Base-by-base conservation (phyloP, 2,329 filamentous ascomycete species). In the Paecilomyces fulvus region DNA sequence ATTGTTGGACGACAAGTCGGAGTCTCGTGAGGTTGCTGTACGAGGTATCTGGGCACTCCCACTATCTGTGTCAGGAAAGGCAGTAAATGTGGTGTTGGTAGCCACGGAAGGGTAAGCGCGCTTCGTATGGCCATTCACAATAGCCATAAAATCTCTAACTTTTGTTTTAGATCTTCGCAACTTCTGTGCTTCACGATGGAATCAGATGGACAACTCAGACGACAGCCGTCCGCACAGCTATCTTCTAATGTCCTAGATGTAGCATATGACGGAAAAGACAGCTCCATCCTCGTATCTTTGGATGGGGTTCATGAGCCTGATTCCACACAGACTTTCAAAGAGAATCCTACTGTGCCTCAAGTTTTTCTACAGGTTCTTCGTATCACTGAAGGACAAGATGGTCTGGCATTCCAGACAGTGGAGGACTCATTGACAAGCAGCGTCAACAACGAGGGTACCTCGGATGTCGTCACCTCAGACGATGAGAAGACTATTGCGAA, bases 201-300 rank as follows among this genome's bases (percentile, higher is more conserved):
- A n/a, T 59, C 68, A 1, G 69, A 80, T 52, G 80, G 79, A 58
- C 71, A 67, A 12, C 75, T 90, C 46, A 69, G 74, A 8, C 75
- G 80, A 59, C 69, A 71, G 7, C 72, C 78, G 50, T 80, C 79
- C 53, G 65, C 90, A 54, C 70, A 76, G 43, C 70, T 90, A 3
- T 75, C 79, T 2, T 87, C 87, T 7, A 90, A 89, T 63, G 81
- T 85, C 0, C 79, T 92, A 3, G 82, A 85, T 65, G 64, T 82
- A n/a, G 64, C 73, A 17, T 54, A 58, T n/a, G 55, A 66, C 10
- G 62, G 65, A 46, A 65, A 69, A 8, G 60, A 64, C 10, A 64
- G 64, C 52, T 66, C 63, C 6, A 61, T 77, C 49, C 53, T 81
- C 23, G 73, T 84, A 37, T 81, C 82, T 0, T 69, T 83, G 52